Conservation (phyloP, 1,139 yeast species). For the Magnusiomyces tetraspermus region DNA sequence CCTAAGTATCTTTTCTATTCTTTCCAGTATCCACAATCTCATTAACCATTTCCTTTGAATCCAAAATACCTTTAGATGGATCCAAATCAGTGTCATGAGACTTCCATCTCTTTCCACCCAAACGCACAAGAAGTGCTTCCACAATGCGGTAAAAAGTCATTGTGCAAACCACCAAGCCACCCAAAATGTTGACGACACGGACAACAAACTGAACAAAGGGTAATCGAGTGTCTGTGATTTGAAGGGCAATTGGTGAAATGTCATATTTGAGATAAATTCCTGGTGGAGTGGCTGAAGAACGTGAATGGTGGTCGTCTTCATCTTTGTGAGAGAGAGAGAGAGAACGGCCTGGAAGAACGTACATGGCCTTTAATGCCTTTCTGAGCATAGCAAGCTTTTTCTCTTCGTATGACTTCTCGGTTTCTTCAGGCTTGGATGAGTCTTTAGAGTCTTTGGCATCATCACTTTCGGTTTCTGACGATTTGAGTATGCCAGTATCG, state of each 20-base stretch:
- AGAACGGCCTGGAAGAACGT: background rate
- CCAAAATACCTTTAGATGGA: conserved; percentile 12
- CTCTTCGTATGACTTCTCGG: background rate
- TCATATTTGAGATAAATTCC: conserved; percentile 80
- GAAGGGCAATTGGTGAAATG: conserved; percentile 75
- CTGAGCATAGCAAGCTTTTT: background rate
- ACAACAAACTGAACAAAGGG: conserved; percentile 72
- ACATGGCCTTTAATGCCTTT: background rate
- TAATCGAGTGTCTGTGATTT: conserved; percentile 59
- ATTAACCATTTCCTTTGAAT: conserved; percentile 4
- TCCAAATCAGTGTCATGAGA: conserved; percentile 6
- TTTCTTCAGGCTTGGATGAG: background rate
- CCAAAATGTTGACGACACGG: conserved; percentile 68
- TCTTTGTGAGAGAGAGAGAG: background rate
- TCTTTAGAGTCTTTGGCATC: background rate
- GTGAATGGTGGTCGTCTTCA: conserved; percentile 19
- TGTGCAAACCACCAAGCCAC: conserved; percentile 52
- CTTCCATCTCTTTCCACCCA: conserved; percentile 21
- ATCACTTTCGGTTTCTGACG: background rate
- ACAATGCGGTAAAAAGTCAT: conserved; percentile 31
- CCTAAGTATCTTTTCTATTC: background rate
- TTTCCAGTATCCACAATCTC: background rate
- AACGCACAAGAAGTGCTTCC: conserved; percentile 22
- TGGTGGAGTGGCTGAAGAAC: conserved; percentile 36
- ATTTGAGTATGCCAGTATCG: background rate